Evolutionary conservation across 805 yeast genomes (phyloP).

Genomic region (Yarrowia bubula): DNA sequence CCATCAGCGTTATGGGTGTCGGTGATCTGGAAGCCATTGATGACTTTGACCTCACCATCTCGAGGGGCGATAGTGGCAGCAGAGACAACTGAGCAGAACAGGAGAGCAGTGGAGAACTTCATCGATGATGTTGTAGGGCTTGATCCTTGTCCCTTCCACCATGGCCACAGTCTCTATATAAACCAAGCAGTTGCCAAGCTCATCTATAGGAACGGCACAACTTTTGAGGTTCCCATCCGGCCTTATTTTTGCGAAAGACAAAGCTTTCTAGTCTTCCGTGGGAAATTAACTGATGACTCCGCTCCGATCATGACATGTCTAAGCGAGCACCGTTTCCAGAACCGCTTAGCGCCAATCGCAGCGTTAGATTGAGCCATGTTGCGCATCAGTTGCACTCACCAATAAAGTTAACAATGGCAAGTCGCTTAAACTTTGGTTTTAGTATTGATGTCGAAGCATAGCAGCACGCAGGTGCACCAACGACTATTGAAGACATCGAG

Average conservation of each 20-base stretch:
- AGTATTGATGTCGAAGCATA: not conserved
- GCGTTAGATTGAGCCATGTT: not conserved
- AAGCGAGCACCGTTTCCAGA: not conserved
- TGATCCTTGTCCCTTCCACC: not conserved
- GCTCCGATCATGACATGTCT: not conserved
- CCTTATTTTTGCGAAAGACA: not conserved
- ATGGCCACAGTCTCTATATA: not conserved
- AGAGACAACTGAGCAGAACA: not conserved
- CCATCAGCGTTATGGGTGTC: not conserved
- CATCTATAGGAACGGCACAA: not conserved
- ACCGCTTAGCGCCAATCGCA: conserved; percentile 1
- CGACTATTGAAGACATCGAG: not conserved
- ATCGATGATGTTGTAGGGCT: not conserved
- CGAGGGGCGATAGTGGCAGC: not conserved
- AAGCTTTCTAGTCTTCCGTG: not conserved
- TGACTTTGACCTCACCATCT: not conserved
- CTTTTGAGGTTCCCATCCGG: not conserved
- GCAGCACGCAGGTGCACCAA: not conserved
- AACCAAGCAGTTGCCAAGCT: not conserved
- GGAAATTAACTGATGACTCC: not conserved
- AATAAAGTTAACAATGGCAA: not conserved
- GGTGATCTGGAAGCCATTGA: not conserved
- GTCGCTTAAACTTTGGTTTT: not conserved
- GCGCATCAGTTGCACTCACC: not conserved
- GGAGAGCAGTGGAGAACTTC: not conserved